These are phyloP conservation scores for Escallonia herrerae DNA, from an alignment of 129 eudicot species.

Conservation along the genomic window DNA sequence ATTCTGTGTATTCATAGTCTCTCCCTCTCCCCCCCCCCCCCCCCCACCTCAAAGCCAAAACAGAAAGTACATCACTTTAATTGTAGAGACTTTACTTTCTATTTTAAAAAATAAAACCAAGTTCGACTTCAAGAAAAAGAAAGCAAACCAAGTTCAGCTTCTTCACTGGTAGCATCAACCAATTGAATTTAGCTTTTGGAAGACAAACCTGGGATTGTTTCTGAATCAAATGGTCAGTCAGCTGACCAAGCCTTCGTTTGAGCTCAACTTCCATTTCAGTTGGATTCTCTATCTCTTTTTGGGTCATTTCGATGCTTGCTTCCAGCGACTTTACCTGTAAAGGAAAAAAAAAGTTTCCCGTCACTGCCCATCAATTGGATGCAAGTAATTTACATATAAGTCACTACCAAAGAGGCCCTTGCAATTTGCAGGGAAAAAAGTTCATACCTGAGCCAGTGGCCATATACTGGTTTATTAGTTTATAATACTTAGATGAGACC, in stretches of 20 bases:
- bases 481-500: too few relatives aligned
- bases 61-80: not conserved
- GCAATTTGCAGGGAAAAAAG: too few relatives aligned
- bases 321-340: slow-evolving; percentile 63
- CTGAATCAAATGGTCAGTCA: slow-evolving; percentile 92
- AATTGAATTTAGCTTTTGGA: not conserved
- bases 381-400: too few relatives aligned
- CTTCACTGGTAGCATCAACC: not conserved
- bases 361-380: too few relatives aligned
- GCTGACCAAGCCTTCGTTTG: slow-evolving; percentile 80
- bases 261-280: slow-evolving; percentile 83
- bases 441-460: too few relatives aligned
- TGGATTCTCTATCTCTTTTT: slow-evolving; percentile 62
- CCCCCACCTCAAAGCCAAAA: too few relatives aligned
- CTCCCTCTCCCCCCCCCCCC: too few relatives aligned
- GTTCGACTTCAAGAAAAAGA: not conserved
- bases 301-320: slow-evolving; percentile 43
- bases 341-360: slow-evolving; percentile 8
- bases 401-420: too few relatives aligned
- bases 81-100: not conserved
- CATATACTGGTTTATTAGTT: too few relatives aligned
- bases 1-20: too few relatives aligned
- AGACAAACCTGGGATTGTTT: slow-evolving; percentile 81
- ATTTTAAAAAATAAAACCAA: not conserved
- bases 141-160: not conserved